Base-by-base conservation (phyloP, 164 flowering plant species). In the Magnolia officinalis region DNA sequence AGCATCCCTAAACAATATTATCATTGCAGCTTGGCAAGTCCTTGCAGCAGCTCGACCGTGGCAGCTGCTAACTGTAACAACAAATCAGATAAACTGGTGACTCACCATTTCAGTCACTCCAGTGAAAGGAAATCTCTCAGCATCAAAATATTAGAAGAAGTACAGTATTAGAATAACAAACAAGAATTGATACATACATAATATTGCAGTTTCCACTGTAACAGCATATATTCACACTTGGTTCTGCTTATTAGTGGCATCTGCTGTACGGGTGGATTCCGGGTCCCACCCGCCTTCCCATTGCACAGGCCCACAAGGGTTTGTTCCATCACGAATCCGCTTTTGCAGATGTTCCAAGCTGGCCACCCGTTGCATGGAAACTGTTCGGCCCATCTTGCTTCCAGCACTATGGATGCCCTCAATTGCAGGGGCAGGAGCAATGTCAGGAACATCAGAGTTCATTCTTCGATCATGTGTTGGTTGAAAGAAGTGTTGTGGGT, bases 311-410 rank as follows among this genome's bases (percentile, higher is more conserved):
- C 79, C 83, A 76, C 73, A 21, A 8, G 87, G 65, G 74, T 76
- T 81, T 50, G 65, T 63, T 11, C 69, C 86, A 13, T 91, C 95
- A 68, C 95, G 86, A 70, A 95, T 90, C 64, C 91, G 90, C 79
- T 95, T 92, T 84, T 92, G 96, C 82, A 95, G 80, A 81, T 90
- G 96, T 76, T 92, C 96, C 87, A 95, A 88, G 86, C 98, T 95
- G 63, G 97, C 95, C 55, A 92, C 98, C 74, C 97, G 82, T 77
- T 89, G 98, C 93, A 92, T 79, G 50, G 97, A 91, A 70, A 84
- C 78, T 9, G 95, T 87, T 81, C 92, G 79, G 26, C 83, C 92
- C 73, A 86, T 86, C 85, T 89, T 91, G 61, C 79, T 82, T 11
- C 78, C 78, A n/a, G 64, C 69, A 71, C 80, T 85, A 37, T 84